A percentile compares a stretch with the other conserved stretches of the same genome.
These are phyloP conservation scores for Moniliella sp. DNA, from an alignment of 1,284 basidiomycete genomes.

Conservation along the genomic window DNA sequence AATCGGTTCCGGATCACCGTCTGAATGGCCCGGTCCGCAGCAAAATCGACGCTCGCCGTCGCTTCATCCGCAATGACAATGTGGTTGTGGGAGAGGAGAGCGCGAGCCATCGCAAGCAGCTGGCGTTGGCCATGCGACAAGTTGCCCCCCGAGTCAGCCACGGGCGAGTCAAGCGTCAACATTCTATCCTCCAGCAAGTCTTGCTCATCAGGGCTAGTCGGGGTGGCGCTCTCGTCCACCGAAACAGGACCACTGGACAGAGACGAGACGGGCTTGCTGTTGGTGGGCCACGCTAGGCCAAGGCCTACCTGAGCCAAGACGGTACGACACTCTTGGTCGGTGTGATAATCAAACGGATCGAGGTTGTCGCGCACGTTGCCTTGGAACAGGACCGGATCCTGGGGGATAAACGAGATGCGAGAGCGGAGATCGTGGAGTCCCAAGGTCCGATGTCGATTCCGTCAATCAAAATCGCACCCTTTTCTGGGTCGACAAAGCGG, in stretches of 20 bases:
- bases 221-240: slow-evolving; percentile 1
- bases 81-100: slow-evolving; percentile 39
- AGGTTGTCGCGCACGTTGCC: slow-evolving; percentile 7
- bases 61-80: slow-evolving; percentile 41
- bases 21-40: slow-evolving; percentile 40
- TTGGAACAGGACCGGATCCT: slow-evolving; percentile 45
- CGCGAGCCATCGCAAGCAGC: slow-evolving; percentile 37
- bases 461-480: slow-evolving; percentile 12
- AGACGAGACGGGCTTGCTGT: slow-evolving; percentile 14
- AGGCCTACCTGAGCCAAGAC: slow-evolving; percentile 19
- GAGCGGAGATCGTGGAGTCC: slow-evolving; percentile 44
- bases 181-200: too few relatives aligned
- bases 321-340: slow-evolving; percentile 20
- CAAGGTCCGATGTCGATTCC: slow-evolving; percentile 33
- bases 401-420: slow-evolving; percentile 50
- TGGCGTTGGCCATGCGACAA: slow-evolving; percentile 27
- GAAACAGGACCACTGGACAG: slow-evolving; percentile 11
- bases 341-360: slow-evolving; percentile 5
- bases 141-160: slow-evolving; percentile 50
- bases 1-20: slow-evolving; percentile 39
- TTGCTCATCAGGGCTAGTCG: too few relatives aligned
- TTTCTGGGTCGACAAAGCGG: slow-evolving; percentile 4
- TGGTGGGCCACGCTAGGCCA: slow-evolving; percentile 46
- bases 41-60: slow-evolving; percentile 11
- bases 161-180: slow-evolving; percentile 53